A percentile compares a stretch with the other conserved stretches of the same genome.
Conservation (phyloP, 2,329 filamentous ascomycete species). For the Cladorrhinum sp. region DNA sequence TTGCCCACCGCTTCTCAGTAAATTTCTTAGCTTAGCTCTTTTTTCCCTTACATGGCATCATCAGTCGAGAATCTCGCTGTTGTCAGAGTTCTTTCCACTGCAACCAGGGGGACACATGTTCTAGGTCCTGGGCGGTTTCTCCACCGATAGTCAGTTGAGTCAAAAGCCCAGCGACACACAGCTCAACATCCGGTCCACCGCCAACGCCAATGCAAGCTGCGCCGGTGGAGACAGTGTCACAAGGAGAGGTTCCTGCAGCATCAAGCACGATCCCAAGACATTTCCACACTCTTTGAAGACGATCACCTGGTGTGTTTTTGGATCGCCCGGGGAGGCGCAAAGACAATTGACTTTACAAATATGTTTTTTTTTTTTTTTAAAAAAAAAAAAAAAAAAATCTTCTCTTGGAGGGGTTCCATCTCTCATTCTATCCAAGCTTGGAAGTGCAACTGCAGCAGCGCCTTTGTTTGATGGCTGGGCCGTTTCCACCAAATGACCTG, state of each 20-base stretch:
- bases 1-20: background rate
- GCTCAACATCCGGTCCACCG: background rate
- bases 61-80: background rate
- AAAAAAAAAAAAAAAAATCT: background rate
- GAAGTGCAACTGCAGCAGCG: too few relatives aligned
- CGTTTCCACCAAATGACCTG: background rate
- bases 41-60: background rate
- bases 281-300: background rate
- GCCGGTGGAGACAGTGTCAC: background rate
- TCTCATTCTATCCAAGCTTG: background rate
- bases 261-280: background rate
- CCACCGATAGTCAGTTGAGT: background rate
- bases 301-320: background rate
- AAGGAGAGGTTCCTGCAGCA: background rate
- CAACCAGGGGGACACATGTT: background rate
- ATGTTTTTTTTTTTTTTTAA: background rate
- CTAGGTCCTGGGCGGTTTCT: background rate
- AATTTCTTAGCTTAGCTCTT: background rate
- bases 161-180: background rate
- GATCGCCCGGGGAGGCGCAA: background rate
- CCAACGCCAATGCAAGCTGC: background rate
- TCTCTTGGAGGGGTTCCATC: background rate
- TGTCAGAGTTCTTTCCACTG: background rate
- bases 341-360: background rate
- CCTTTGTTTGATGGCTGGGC: background rate